Base-by-base conservation (phyloP, 1,284 basidiomycete species). In the Ceratorhiza oryzae-sativae region DNA sequence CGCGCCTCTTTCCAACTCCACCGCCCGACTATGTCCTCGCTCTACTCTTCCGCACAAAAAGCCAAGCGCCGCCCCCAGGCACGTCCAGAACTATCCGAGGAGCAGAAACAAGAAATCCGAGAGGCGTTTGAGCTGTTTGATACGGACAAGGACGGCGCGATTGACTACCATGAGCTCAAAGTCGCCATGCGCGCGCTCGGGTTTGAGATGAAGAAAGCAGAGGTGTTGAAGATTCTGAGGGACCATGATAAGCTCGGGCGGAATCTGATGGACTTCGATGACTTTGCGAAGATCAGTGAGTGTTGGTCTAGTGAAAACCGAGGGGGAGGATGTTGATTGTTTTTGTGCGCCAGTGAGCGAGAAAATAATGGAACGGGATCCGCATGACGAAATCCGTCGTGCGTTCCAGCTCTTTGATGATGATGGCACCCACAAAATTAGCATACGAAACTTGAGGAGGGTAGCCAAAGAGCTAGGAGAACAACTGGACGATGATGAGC, bases 101-200 rank as follows among this genome's bases (percentile, higher is more conserved):
- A 98, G 80, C 96, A 98, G 80, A 93, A 94, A 77, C 71, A 95
- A 78, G 97, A 99, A 83, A 97, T 99, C 77, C 95, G 95, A 80
- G 97, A 99, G 79, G 97, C 97, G 0, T 99, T 99, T 79, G 96
- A 98, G 81, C 89, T 99, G 71, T 99, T 99, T 79, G 97, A 99
- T 83, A 94, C 95, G 39, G 97, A 99, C 86, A 98, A 98, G 84
- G 97, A 99, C 79, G 94, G 95, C n/a, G 90, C 86, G 65, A 86
- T 97, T 74, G 95, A 97, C 83, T 99, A 98, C 82, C 97, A 99
- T 82, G 97, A 99, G 81, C 87, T 99, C 77, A 98, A 98, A 80
- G 97, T 99, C 76, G 95, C 97, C 53, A 95, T 99, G 93, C 87
- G 97, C 58, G 97, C 97, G 3, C 84, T 99, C 56, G 97, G 97